Base-by-base conservation (phyloP, 129 eudicot species). In the Helichrysum umbraculigerum region DNA sequence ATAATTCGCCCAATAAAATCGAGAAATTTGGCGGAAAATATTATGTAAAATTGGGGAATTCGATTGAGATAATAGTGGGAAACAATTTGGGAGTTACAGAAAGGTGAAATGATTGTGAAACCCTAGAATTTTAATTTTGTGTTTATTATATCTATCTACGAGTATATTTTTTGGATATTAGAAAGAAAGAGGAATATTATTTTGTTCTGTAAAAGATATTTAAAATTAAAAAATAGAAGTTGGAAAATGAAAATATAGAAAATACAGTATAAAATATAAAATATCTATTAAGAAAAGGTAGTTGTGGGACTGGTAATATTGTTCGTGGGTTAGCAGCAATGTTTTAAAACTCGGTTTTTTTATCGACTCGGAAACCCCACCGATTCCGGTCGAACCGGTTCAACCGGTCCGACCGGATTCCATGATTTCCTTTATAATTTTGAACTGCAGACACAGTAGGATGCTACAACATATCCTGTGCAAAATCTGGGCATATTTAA, bases 241-340 rank as follows among this genome's bases (percentile, higher is more conserved):
- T 50, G 29, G 51, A 19, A 33, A 52, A 20, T 25, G 64, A 37
- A 34, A 32, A 52, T 25, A 42, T 39, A 68, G 1, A 54, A n/a
- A 41, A n/a, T n/a, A n/a, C n/a, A n/a, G n/a, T n/a, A n/a, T n/a
- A n/a, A n/a, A n/a, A n/a, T n/a, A n/a, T n/a, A n/a, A n/a, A n/a
- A 65, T 47, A 73, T 65, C 33, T 73, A 25, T 33, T 6, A 30
- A 39, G 30, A 20, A 64, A 34, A 54, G 21, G 75, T 44, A 5
- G 79, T 66, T 64, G 83, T 67, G 62, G 69, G 75, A 35, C 69
- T 64, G 58, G 20, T 30, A 50, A 51, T 37, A 51, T 30, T 42
- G 82, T 80, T 67, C 59, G 79, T 80, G 83, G 79, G 75, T 74
- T 80, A n/a, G n/a, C n/a, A n/a, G n/a, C n/a, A n/a, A n/a, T n/a